Conservation (phyloP, 169 alveolate species). For the Plasmodium relictum region DNA sequence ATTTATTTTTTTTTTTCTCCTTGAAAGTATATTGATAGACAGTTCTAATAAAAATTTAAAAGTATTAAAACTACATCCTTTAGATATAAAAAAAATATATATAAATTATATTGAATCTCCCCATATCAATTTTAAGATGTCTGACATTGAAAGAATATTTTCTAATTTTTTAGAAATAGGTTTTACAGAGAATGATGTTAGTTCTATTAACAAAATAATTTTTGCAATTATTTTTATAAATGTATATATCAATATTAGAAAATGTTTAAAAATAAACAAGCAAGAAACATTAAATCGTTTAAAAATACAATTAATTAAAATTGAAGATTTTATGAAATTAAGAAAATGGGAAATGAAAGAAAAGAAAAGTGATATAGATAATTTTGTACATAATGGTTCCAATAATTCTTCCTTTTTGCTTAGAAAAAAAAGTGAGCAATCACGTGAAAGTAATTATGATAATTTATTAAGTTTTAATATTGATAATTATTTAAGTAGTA, state of each 20-base stretch:
- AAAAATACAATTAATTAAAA: slow-evolving; percentile 36
- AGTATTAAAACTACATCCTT: slow-evolving; percentile 53
- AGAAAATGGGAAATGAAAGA: background rate
- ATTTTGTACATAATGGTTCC: background rate
- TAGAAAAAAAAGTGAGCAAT: background rate
- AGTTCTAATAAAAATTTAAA: slow-evolving; percentile 25
- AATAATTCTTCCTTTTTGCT: no score
- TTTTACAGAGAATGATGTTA: slow-evolving; percentile 32
- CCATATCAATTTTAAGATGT: slow-evolving; percentile 3
- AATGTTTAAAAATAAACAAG: slow-evolving; percentile 31
- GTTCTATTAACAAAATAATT: slow-evolving; percentile 25
- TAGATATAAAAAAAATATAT: slow-evolving; percentile 68
- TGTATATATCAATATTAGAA: slow-evolving; percentile 65
- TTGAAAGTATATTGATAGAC: slow-evolving; percentile 8
- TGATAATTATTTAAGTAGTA: slow-evolving; percentile 36
- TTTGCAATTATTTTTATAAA: slow-evolving; percentile 63
- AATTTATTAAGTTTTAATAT: slow-evolving; percentile 27
- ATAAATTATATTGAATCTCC: slow-evolving; percentile 50
- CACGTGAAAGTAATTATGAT: background rate
- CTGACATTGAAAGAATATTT: slow-evolving; percentile 33
- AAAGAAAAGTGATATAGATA: background rate
- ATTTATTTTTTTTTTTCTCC: slow-evolving; percentile 60
- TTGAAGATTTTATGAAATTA: slow-evolving; percentile 35
- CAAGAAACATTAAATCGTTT: slow-evolving; percentile 21
- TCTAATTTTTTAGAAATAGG: slow-evolving; percentile 40